Evolutionary conservation across 257 asterid genomes (phyloP).

Genomic region (Hygrophila difformis): DNA sequence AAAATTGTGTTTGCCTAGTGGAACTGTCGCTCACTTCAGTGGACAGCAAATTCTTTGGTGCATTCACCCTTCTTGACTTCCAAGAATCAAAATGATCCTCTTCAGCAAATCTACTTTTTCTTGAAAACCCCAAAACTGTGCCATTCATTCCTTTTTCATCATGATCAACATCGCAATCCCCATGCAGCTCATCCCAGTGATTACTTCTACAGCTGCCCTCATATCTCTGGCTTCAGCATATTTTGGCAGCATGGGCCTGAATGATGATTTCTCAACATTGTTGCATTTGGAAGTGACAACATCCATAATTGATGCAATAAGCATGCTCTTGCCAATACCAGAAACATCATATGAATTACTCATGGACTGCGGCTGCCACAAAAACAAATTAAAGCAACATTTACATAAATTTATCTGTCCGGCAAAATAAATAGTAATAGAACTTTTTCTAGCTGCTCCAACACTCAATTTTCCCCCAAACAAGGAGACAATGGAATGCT

Average conservation of each 20-base stretch:
- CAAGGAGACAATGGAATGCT: too few species aligned
- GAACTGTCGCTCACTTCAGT: slow-evolving; percentile 41
- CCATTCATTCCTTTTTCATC: slow-evolving; percentile 88
- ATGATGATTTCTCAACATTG: slow-evolving; percentile 48
- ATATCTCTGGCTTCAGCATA: slow-evolving; percentile 87
- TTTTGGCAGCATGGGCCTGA: slow-evolving; percentile 65
- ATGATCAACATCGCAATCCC: slow-evolving; percentile 39
- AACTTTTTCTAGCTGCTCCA: too few species aligned
- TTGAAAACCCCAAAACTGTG: slow-evolving; percentile 74
- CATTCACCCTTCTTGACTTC: slow-evolving; percentile 19
- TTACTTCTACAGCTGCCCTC: slow-evolving; percentile 90
- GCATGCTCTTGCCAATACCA: slow-evolving; percentile 99
- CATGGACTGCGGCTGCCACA: slow-evolving; percentile 58
- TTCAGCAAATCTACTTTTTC: slow-evolving; percentile 47
- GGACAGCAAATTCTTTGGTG: slow-evolving; percentile 34
- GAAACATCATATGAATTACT: slow-evolving; percentile 72
- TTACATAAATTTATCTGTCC: slow-evolving; percentile 13
- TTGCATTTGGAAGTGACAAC: slow-evolving; percentile 83
- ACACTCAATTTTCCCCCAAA: too few species aligned
- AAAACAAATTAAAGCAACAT: slow-evolving; percentile 36
- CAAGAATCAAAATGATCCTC: slow-evolving; percentile 40
- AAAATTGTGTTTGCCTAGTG: slow-evolving; percentile 31
- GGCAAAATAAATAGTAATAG: slow-evolving; percentile 9
- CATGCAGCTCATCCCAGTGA: slow-evolving; percentile 83
- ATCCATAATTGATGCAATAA: slow-evolving; percentile 96